A percentile compares a stretch with the other conserved stretches of the same genome.
These are phyloP conservation scores for Papiliotrema terrestris DNA, from an alignment of 1,284 basidiomycete genomes.

Conservation along the genomic window DNA sequence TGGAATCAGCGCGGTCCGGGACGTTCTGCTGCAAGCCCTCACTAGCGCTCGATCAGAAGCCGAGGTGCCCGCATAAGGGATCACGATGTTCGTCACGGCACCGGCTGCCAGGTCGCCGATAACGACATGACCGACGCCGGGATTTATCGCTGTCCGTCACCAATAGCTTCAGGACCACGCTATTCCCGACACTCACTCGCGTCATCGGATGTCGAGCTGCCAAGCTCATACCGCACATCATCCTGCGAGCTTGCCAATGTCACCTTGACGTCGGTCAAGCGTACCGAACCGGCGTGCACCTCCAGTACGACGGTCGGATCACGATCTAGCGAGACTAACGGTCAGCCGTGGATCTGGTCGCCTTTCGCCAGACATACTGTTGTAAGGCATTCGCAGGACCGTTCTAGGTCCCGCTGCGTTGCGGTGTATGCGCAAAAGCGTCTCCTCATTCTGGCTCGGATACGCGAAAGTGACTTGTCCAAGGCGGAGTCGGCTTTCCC, in stretches of 20 bases:
- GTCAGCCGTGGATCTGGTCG: neutral
- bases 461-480: slow-evolving; percentile 1
- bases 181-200: neutral
- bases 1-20: slow-evolving; percentile 6
- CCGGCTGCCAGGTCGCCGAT: neutral
- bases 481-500: neutral
- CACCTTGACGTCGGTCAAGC: slow-evolving; percentile 15
- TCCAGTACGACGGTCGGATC: slow-evolving; percentile 32
- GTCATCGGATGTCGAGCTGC: slow-evolving; percentile 9
- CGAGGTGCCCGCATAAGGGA: neutral
- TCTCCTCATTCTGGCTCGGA: neutral
- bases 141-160: neutral
- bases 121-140: neutral
- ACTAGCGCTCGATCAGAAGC: neutral
- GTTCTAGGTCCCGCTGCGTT: neutral
- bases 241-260: slow-evolving; percentile 16
- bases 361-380: slow-evolving; percentile 18
- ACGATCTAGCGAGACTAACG: slow-evolving; percentile 35
- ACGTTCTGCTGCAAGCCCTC: neutral
- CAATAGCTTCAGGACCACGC: neutral
- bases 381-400: slow-evolving; percentile 37
- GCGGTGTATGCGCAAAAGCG: neutral
- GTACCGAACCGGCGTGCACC: slow-evolving; percentile 17
- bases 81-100: neutral
- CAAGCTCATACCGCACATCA: slow-evolving; percentile 23